Base-by-base conservation (phyloP, 1,284 basidiomycete species). In the Quambalaria eucalypti region DNA sequence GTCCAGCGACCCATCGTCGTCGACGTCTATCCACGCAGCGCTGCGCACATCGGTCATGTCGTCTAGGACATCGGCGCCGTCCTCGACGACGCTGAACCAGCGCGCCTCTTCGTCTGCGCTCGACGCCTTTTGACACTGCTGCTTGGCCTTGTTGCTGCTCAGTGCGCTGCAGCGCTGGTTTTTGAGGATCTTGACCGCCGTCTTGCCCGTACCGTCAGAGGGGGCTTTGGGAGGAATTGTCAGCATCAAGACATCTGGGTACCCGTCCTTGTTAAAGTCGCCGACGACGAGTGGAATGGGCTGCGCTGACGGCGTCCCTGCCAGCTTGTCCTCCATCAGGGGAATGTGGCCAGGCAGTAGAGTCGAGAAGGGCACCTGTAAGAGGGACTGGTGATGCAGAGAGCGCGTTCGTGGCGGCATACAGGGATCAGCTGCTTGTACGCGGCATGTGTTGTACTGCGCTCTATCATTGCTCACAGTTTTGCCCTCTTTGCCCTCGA, bases 1-100 rank as follows among this genome's bases (percentile, higher is more conserved):
- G 76, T 99, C 95, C 23, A 98, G 79, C 1, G 90, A 88, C 0
- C 93, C 91, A 76, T 99, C 93, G 73, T 97, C 95, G 71, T 96
- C 93, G 71, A 97, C 80, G 76, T 99, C 95, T 54, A 98, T 69
- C 77, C 92, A 93, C 19, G 85, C 82, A 1, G 85, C 85, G 21
- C 85, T 83, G 38, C 85, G 80, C 0, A 88, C 92, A 76, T 98
- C 92, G 55, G 80, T 82, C 9, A 96, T 80, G 9, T 73, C 76
- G 19, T 83, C 80, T 53, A 98, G 76, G 5, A 81, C 78, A 29
- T 85, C 82, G 1, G 81, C 81, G 2, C 85, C 86, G 26, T 83
- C 83, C 46, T 55, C 57, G 86, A 79, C 60, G 80, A 46, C 42
- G 12, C 21, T 23, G 12, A 23, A 23, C 42, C 42, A 46, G 21